phyloP scores from a whole-genome alignment of 257 asterid genomes.

The Gentiana straminea region DNA sequence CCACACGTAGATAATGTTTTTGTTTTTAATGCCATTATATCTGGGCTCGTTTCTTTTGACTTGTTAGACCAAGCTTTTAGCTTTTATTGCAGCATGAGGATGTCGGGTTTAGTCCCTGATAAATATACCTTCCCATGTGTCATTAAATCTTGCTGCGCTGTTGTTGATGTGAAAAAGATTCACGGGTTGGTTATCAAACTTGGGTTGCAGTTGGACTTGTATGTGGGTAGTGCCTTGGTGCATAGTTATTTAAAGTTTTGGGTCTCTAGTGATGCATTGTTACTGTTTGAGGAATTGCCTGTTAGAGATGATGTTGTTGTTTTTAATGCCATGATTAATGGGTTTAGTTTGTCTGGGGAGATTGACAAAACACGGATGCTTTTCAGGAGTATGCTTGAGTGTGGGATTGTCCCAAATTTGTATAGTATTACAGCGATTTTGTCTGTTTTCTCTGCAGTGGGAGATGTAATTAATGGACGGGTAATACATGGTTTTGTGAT shows the following conservation, averaged over 20 bases:
- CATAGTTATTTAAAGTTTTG: slow-evolving; percentile 44
- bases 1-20: slow-evolving; percentile 39
- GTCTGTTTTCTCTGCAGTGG: slow-evolving; percentile 54
- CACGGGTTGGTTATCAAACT: slow-evolving; percentile 53
- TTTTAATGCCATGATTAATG: slow-evolving; percentile 85
- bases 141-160: slow-evolving; percentile 49
- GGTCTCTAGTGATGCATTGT: slow-evolving; percentile 38
- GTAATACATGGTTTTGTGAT: slow-evolving; percentile 42
- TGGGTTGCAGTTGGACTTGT: slow-evolving; percentile 50
- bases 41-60: slow-evolving; percentile 47
- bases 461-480: slow-evolving; percentile 42
- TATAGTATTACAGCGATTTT: slow-evolving; percentile 58
- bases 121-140: slow-evolving; percentile 73
- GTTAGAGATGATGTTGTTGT: slow-evolving; percentile 50
- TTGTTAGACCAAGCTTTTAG: slow-evolving; percentile 28
- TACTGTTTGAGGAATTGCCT: slow-evolving; percentile 60
- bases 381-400: slow-evolving; percentile 48
- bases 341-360: slow-evolving; percentile 47
- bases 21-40: slow-evolving; percentile 52
- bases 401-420: slow-evolving; percentile 35
- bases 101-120: slow-evolving; percentile 51
- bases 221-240: slow-evolving; percentile 61
- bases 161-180: slow-evolving; percentile 29
- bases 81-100: slow-evolving; percentile 41
- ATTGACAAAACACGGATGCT: slow-evolving; percentile 29